Conservation (phyloP, 176 grass and related monocot species). For the Phoenix roebelenii region DNA sequence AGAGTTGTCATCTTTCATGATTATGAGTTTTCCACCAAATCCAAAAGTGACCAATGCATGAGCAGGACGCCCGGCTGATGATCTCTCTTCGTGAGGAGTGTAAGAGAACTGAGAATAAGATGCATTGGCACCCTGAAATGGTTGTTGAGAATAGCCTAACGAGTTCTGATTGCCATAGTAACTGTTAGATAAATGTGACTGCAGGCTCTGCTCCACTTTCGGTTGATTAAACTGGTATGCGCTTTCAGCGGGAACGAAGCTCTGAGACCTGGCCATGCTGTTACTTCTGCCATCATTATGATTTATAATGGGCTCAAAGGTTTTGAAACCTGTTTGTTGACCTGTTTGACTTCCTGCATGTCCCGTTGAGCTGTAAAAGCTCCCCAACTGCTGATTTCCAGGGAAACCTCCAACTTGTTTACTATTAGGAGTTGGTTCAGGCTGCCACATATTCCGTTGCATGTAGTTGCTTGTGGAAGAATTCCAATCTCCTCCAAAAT, state of each 20-base stretch:
- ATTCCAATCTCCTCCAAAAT: slow-evolving; percentile 2
- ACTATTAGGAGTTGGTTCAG: slow-evolving; percentile 33
- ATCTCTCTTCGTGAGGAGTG: background rate
- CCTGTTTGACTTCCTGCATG: background rate
- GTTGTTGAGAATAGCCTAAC: background rate
- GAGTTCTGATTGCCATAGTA: slow-evolving; percentile 6
- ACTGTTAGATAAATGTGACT: background rate
- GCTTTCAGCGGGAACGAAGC: slow-evolving; percentile 1
- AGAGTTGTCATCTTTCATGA: slow-evolving; percentile 14
- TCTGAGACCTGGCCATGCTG: background rate
- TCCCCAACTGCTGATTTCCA: slow-evolving; percentile 25
- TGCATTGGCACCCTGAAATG: slow-evolving; percentile 4
- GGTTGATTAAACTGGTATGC: background rate
- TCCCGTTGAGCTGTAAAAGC: slow-evolving; percentile 33
- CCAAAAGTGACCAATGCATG: slow-evolving; percentile 26
- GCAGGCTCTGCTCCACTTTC: background rate
- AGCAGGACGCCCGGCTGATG: slow-evolving; percentile 14
- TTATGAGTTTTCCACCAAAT: slow-evolving; percentile 16
- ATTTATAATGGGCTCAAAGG: background rate
- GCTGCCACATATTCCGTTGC: slow-evolving; percentile 23
- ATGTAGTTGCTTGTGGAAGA: background rate
- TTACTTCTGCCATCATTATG: slow-evolving; percentile 2
- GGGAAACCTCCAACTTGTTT: slow-evolving; percentile 26
- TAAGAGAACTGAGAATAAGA: slow-evolving; percentile 7
- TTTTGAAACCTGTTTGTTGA: background rate